phyloP scores from a whole-genome alignment of 2,329 filamentous ascomycete genomes.

The Dactylellina leptospora region DNA sequence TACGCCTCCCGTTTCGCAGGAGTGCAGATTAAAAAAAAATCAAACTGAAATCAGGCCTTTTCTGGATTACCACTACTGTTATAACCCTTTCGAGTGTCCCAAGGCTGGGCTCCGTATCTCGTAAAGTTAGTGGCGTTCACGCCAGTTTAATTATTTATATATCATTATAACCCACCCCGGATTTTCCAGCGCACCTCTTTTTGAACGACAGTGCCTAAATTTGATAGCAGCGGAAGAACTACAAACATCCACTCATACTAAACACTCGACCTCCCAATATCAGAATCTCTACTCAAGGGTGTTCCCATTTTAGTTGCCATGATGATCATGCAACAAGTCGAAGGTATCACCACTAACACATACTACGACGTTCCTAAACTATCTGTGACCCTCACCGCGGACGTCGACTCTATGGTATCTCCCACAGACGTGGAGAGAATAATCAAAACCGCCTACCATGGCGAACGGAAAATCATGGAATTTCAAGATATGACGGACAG shows the following conservation, averaged over 20 bases:
- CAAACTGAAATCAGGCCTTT: slow-evolving; percentile 17
- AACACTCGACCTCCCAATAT: too few relatives aligned
- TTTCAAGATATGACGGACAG: slow-evolving; percentile 28
- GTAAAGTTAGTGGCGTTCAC: slow-evolving; percentile 43
- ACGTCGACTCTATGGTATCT: slow-evolving; percentile 14
- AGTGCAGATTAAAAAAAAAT: too few relatives aligned
- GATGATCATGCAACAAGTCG: slow-evolving; percentile 36
- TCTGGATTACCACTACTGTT: neutral
- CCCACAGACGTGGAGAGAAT: slow-evolving; percentile 30
- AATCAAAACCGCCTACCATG: slow-evolving; percentile 45
- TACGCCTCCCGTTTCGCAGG: slow-evolving; percentile 52
- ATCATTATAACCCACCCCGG: slow-evolving; percentile 40
- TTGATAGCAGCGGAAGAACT: slow-evolving; percentile 14
- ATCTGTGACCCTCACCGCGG: slow-evolving; percentile 17
- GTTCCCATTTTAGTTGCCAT: slow-evolving; percentile 9
- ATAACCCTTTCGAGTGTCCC: neutral
- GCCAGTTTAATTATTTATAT: slow-evolving; percentile 33
- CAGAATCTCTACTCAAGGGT: too few relatives aligned
- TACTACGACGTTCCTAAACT: slow-evolving; percentile 27
- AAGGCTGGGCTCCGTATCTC: slow-evolving; percentile 37
- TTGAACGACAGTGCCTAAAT: slow-evolving; percentile 19
- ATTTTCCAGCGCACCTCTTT: slow-evolving; percentile 4
- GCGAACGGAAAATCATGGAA: slow-evolving; percentile 12
- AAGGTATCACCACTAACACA: slow-evolving; percentile 20
- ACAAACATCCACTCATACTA: too few relatives aligned